phyloP scores from a whole-genome alignment of 768 basidiomycete genomes.

The Suillus plorans region DNA sequence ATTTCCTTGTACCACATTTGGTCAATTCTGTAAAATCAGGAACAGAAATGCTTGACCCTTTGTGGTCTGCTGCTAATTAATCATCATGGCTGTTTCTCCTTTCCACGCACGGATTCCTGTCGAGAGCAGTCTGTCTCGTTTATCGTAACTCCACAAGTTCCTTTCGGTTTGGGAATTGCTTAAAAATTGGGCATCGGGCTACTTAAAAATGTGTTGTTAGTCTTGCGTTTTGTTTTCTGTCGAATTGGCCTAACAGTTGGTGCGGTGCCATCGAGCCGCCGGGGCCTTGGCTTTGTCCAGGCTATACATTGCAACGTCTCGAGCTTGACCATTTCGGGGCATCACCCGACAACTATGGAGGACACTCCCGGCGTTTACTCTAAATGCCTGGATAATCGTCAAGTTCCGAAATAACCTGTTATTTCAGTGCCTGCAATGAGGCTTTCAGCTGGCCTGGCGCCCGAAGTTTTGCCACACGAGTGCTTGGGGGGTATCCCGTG shows the following conservation, averaged over 20 bases:
- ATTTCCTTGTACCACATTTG: neutral
- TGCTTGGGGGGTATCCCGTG: constrained; percentile 1
- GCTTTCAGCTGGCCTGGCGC: neutral
- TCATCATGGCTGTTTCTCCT: neutral
- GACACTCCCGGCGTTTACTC: neutral
- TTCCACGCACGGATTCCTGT: neutral
- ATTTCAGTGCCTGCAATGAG: neutral
- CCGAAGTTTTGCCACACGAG: neutral
- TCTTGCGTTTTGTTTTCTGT: neutral
- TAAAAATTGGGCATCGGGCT: neutral
- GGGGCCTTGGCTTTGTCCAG: neutral
- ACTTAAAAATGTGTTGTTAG: neutral
- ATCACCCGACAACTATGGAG: neutral
- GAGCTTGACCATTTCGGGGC: neutral
- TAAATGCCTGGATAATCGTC: neutral
- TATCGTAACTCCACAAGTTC: neutral
- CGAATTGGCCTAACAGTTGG: neutral
- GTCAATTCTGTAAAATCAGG: neutral
- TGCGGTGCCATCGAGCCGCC: constrained; percentile 1
- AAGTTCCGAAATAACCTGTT: constrained; percentile 1
- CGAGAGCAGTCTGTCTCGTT: neutral
- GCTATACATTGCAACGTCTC: constrained; percentile 1
- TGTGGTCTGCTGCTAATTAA: neutral
- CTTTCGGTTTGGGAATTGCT: neutral
- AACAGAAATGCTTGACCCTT: neutral